These are phyloP conservation scores for Russula ochroleuca DNA, from an alignment of 768 basidiomycete species.

Conservation along the genomic window DNA sequence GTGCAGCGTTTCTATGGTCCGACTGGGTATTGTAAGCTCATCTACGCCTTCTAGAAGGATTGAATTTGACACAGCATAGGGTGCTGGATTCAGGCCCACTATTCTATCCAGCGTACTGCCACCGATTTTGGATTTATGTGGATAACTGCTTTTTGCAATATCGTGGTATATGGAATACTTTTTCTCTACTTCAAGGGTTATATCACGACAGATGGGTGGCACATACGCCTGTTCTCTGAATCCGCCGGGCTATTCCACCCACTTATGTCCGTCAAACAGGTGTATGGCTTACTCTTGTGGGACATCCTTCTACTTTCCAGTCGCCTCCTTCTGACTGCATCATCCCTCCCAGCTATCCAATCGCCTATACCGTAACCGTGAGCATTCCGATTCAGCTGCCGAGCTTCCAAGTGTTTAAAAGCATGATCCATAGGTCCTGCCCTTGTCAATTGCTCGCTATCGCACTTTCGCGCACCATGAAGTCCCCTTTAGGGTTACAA, in stretches of 20 bases:
- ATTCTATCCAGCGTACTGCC: constrained; percentile 39
- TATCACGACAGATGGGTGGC: constrained; percentile 35
- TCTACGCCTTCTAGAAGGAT: neutral
- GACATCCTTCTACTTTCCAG: neutral
- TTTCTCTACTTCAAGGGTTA: constrained; percentile 42
- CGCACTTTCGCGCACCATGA: constrained; percentile 33
- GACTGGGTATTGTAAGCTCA: constrained; percentile 40
- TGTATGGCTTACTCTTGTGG: constrained; percentile 14
- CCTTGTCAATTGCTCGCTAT: constrained; percentile 43
- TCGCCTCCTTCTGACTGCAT: neutral
- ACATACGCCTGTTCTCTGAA: constrained; percentile 23
- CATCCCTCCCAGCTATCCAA: constrained; percentile 39
- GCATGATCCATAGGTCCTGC: constrained; percentile 33
- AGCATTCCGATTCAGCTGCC: neutral
- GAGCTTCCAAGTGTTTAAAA: neutral
- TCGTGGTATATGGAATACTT: constrained; percentile 43
- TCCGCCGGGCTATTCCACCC: neutral
- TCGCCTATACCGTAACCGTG: constrained; percentile 40
- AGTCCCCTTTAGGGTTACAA: constrained; percentile 37
- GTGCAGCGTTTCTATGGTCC: constrained; percentile 40
- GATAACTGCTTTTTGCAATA: constrained; percentile 41
- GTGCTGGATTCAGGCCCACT: constrained; percentile 47
- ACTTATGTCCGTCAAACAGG: neutral
- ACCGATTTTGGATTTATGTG: constrained; percentile 52
- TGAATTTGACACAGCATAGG: constrained; percentile 32